Evolutionary conservation across 331 rosid species (phyloP).

Genomic region (Telfairia occidentalis): DNA sequence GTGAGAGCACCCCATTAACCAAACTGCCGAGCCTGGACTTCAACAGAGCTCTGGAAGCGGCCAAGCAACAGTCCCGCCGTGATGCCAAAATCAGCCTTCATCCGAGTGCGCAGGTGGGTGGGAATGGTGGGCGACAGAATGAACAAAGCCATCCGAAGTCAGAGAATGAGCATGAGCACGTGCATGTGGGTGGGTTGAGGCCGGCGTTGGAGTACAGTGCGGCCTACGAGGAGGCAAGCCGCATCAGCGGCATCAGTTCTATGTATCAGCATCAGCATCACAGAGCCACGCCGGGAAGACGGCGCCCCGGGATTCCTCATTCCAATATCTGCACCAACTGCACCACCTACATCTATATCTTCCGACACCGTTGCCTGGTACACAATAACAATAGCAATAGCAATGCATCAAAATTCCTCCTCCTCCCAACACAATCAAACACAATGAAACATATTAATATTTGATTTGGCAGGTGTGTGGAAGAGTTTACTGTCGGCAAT

Average conservation of each 20-base stretch:
- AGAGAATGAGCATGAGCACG: neutral
- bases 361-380: constrained; percentile 76
- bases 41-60: constrained; percentile 31
- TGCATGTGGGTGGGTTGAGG: constrained; percentile 12
- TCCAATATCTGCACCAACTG: constrained; percentile 70
- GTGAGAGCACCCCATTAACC: constrained; percentile 7
- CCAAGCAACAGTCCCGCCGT: constrained; percentile 12
- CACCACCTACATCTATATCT: constrained; percentile 38
- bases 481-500: constrained; percentile 70
- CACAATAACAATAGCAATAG: too few species aligned
- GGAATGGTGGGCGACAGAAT: neutral
- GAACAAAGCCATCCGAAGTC: constrained; percentile 17
- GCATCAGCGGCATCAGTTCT: constrained; percentile 27
- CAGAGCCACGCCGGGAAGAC: constrained; percentile 23
- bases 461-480: constrained; percentile 57
- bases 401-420: too few species aligned
- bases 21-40: constrained; percentile 59
- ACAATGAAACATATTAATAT: neutral
- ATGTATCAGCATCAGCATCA: constrained; percentile 15
- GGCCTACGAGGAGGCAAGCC: constrained; percentile 28
- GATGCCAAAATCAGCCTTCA: constrained; percentile 4
- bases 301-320: constrained; percentile 76
- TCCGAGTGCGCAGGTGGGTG: neutral
- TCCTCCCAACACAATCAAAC: too few species aligned
- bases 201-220: constrained; percentile 19